These are phyloP conservation scores for Verbascum thapsus DNA, from an alignment of 257 asterid genomes.

Conservation along the genomic window DNA sequence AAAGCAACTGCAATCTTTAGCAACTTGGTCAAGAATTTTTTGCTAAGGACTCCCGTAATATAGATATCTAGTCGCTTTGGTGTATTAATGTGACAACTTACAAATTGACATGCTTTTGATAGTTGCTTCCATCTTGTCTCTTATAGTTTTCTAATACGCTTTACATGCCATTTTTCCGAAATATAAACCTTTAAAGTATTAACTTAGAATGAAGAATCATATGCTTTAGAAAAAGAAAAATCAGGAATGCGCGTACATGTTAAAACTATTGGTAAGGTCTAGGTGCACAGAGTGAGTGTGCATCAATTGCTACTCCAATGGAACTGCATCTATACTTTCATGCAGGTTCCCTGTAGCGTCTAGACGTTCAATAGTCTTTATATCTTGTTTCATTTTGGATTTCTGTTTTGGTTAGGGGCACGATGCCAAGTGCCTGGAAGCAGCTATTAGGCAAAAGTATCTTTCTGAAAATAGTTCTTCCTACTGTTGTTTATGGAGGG, in stretches of 20 bases:
- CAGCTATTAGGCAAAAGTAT: not conserved
- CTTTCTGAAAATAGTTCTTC: not conserved
- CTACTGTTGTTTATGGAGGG: not conserved
- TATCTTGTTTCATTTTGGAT: not conserved
- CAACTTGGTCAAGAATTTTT: not conserved
- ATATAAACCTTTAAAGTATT: not conserved
- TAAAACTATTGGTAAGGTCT: no score
- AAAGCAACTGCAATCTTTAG: constrained; percentile 1
- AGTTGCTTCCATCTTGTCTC: constrained; percentile 3
- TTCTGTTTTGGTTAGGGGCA: not conserved
- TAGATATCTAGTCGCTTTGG: not conserved
- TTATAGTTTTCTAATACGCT: not conserved
- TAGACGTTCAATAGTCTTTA: not conserved
- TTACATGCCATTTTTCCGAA: not conserved
- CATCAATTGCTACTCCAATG: not conserved
- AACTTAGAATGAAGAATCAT: not conserved
- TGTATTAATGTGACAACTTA: not conserved
- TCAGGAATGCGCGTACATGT: no score
- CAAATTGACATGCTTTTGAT: not conserved
- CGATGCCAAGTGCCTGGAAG: not conserved
- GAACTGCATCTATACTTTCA: not conserved
- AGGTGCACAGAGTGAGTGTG: not conserved
- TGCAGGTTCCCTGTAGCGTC: not conserved
- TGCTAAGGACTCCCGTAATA: not conserved
- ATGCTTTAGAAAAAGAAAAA: not conserved